Evolutionary conservation across 768 basidiomycete genomes (phyloP), one percentile per base, ranked within the genome.

Genomic region (Gelatoporia subvermispora): DNA sequence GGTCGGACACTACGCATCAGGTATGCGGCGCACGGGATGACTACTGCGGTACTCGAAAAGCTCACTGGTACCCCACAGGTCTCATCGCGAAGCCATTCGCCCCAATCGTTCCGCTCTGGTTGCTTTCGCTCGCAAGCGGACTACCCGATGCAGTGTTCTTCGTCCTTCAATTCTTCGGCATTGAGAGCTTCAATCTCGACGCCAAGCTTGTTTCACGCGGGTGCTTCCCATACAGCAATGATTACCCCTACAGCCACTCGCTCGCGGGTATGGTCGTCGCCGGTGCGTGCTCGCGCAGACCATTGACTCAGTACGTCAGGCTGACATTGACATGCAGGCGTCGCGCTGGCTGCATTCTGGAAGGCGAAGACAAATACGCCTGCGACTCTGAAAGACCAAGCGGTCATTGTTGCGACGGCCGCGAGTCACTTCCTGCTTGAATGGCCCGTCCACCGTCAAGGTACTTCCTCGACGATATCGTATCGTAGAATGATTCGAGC

Each of bases 231-330:
- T 67, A 65, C 43, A 50, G 62, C 24, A 62, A 62, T 40, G 59
- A 68, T 50, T 63, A 68, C 46, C 64, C 65, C 1, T 65, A 58
- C 54, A 65, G 60, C 35, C 67, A 68, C 25, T 64, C 63, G 15
- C 48, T 65, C 15, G 49, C 50, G 4, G 63, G 63, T 16, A 62
- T 65, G 57, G 48, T 11, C 21, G 42, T 54, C 1, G 40, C 53
- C 34, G 63, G 61, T 61, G 13, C 11, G 55, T 24, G 10, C 17
- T 15, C 34, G 5, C 20, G 8, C 13, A n/a, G 11, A 10, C 20
- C 15, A 1, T 4, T 18, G 13, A 8, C 50, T 23, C 5, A 10
- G 11, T 4, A 7, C n/a, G n/a, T n/a, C 16, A 3, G 17, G n/a
- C 25, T n/a, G 3, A 3, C 4, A 4, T 38, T n/a, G 1, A 35